Base-by-base conservation (phyloP, 2,329 filamentous ascomycete species). In the Didymella pinodella region DNA sequence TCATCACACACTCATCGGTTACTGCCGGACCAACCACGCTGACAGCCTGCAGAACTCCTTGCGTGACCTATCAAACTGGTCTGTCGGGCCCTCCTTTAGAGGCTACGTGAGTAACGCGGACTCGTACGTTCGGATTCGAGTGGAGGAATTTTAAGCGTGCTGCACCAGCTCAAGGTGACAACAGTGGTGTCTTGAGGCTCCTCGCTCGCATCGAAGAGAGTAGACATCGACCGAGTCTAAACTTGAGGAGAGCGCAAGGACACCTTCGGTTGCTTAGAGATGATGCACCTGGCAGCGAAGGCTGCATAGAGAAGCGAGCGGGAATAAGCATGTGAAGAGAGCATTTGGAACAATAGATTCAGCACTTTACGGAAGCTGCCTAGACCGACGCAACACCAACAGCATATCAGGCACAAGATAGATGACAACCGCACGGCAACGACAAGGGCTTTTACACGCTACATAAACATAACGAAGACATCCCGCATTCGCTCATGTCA, bases 61-160 rank as follows among this genome's bases (percentile, higher is more conserved):
- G 26, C 53, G 60, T 11, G 61, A 65, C 20, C 22, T 70, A 6
- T 57, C 61, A 14, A 68, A 58, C 22, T 70, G 67, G 67, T 64
- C 61, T 29, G 50, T 70, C n/a, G 66, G 65, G 0, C 67, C 67
- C 2, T 65, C 66, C 7, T 69, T 70, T 20, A 48, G 67, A 38
- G 65, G 62, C 3, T 69, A 70, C 28, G 65, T 70, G 1, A 66
- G 65, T 20, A 70, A 70, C 12, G 67, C 67, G 16, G 67, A 70
- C 48, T 65, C 63, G 4, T 70, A 70, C 54, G 66, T 70, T 1
- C 55, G 65, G 2, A 66, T 70, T 14, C 57, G 67, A 49, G 62
- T 65, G 20, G 63, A 69, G 31, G 41, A 55, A 11, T 64, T 58
- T 29, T 68, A 20, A 48, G 14, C 29, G 18, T 31, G 16, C 4